Base-by-base conservation (phyloP, 495 filamentous ascomycete species). In the Talaromyces adpressus region DNA sequence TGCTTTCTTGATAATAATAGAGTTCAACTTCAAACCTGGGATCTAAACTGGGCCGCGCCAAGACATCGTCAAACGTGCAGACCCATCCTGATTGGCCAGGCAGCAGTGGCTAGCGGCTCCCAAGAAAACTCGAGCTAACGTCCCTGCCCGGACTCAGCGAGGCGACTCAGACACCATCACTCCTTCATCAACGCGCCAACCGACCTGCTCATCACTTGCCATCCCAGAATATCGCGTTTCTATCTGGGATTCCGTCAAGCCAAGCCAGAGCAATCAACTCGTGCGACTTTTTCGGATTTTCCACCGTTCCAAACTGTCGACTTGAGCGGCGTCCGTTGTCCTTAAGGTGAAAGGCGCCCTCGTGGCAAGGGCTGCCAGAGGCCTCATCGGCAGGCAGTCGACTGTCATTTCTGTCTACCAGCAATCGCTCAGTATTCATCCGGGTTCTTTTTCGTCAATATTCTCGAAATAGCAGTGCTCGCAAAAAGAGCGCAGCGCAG, bases 351-450 rank as follows among this genome's bases (percentile, higher is more conserved):
- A 73, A 72, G 77, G 77, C 78, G 78, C 78, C 78, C 78, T 81
- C 76, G 78, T 81, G 78, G 78, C 78, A 81, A 81, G 78, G 78
- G 75, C 78, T 76, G 78, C 77, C 77, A 76, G 74, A 79, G 76
- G 75, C 79, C 78, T 78, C 73, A 75, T 69, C 71, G 75, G 75
- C 77, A 75, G 73, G 76, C 74, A 27, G 52, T 27, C 52, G 52
- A 20, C 20, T 75, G 71, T 70, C 73, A 72, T 66, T 67, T 72
- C 41, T 23, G 11, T 52, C 29, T 60, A 32, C 27, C 32, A 73
- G 67, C 52, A 14, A 25, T 58, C 56, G 29, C 56, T 58, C 14
- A 36, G 14, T 58, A 11, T 54, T 29, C 18, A 7, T 12, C 8
- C 20, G 51, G 64, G 68, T 70, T 72, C 70, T 63, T 75, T 73